Evolutionary conservation across 805 yeast genomes (phyloP), one percentile per base, ranked within the genome.

Genomic region (Ogataea nitratoaversa): DNA sequence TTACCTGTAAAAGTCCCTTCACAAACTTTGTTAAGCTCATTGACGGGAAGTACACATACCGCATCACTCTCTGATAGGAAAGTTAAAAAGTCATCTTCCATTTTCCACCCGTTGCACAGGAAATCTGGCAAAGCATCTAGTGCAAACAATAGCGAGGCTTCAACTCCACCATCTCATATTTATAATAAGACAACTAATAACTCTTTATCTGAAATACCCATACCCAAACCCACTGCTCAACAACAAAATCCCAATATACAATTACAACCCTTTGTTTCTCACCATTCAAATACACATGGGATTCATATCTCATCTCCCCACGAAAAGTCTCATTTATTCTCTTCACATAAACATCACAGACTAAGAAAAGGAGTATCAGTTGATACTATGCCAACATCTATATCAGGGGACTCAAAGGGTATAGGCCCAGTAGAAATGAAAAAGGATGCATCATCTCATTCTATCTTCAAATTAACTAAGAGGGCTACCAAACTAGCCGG

Each of bases 401-500:
- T 18, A 14, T n/a, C 24, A 9, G 14, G 16, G 8, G 12, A n/a
- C n/a, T 18, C 30, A 19, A 17, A 11, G 4, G 4, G 16, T 5
- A 9, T 27, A 11, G 29, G 14, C 2, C 11, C 49, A 5, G 20
- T 38, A 5, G 37, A 42, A 6, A 49, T 46, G 53, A 34, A 41
- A 12, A 44, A 42, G 30, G 43, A 41, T 16, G 19, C 32, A 8
- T 40, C 49, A 32, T 8, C 42, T 17, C 36, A 28, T 23, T 41
- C 50, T 14, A 30, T 59, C 5, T 29, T 46, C 27, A 54, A 40
- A 25, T 42, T 60, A 18, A 52, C 59, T 7, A 53, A 50, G 27
- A 58, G 44, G 39, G 66, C 64, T 2, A 48, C 59, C 2, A 43
- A 48, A 27, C 19, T 61, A 4, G 65, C 60, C 1, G 61, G 61